Evolutionary conservation across 2,329 filamentous ascomycete species (phyloP), one percentile per base, ranked within the genome.

Genomic region (Trichophyton verrucosum): DNA sequence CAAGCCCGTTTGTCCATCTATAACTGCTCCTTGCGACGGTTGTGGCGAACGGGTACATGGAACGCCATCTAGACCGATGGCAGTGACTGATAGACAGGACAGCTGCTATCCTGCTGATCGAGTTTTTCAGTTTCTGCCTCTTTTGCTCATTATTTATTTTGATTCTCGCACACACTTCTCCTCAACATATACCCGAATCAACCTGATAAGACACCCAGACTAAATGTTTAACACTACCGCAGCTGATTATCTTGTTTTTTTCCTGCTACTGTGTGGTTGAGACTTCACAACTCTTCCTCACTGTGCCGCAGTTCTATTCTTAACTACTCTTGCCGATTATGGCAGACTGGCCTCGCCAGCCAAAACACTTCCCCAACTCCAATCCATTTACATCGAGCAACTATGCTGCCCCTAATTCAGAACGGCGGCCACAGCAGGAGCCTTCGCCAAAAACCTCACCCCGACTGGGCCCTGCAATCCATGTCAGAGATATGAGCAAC

Each of bases 401-500:
- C 17, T n/a, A 33, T 55, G 27, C 13, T 27, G 13, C 46, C 13
- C 46, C 20, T 9, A 55, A 55, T 36, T 33, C 49, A 7, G 13
- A 33, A 36, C 27, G 8, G 27, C 30, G 11, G 17, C 15, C 49
- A 36, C 49, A 36, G 15, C 49, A 36, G 15, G 27, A 27, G 24
- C 27, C 30, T 15, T 33, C 49, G n/a, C 30, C 49, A 27, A 36
- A 33, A 20, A 55, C n/a, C 30, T 55, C 49, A 7, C 49, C 49
- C 17, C 24, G 49, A 36, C 49, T 55, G 6, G 49, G 49, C 5
- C 49, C 49, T 13, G 27, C 49, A 17, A 55, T 55, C n/a, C 49
- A 55, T 36, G 13, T 36, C 49, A 55, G 49, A 33, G 49, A 55
- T 27, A 55, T 36, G 30, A 85, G 78, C 8, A 58, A 60, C n/a